A percentile compares a stretch with the other conserved stretches of the same genome.
phyloP scores from a whole-genome alignment of 2,329 filamentous ascomycete species.

The Exutisphaerella laricina region DNA sequence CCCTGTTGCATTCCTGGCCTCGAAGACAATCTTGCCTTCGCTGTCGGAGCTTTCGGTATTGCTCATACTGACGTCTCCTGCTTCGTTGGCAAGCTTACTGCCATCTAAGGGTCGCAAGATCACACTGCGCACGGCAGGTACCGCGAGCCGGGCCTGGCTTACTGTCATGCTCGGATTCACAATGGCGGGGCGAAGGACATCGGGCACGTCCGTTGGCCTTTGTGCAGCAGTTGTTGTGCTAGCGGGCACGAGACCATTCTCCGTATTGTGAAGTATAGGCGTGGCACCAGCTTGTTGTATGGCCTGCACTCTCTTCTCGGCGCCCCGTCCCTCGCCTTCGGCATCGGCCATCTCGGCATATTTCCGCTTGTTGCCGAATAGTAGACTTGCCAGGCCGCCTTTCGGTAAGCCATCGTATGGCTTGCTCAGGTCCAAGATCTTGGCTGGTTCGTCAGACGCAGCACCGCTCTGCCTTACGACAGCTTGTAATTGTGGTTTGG shows the following conservation, averaged over 20 bases:
- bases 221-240: slow-evolving; percentile 53
- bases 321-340: slow-evolving; percentile 64
- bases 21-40: slow-evolving; percentile 64
- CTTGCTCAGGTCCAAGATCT: slow-evolving; percentile 82
- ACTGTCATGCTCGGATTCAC: slow-evolving; percentile 74
- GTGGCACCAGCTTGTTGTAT: slow-evolving; percentile 60
- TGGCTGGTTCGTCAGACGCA: slow-evolving; percentile 40
- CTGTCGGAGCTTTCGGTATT: slow-evolving; percentile 49
- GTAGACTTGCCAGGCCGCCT: slow-evolving; percentile 76
- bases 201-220: slow-evolving; percentile 52
- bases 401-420: slow-evolving; percentile 90
- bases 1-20: slow-evolving; percentile 74
- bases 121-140: slow-evolving; percentile 77
- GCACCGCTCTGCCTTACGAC: slow-evolving; percentile 56
- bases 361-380: slow-evolving; percentile 92
- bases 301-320: slow-evolving; percentile 55
- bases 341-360: slow-evolving; percentile 67
- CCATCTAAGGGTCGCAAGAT: slow-evolving; percentile 77
- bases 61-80: slow-evolving; percentile 39
- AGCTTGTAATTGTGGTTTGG: slow-evolving; percentile 81
- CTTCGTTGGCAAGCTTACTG: slow-evolving; percentile 44
- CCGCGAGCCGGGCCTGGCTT: slow-evolving; percentile 77
- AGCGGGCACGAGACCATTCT: slow-evolving; percentile 73
- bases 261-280: slow-evolving; percentile 68
- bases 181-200: slow-evolving; percentile 82